A percentile compares a stretch with the other conserved stretches of the same genome.
phyloP scores from a whole-genome alignment of 1,284 basidiomycete genomes.

The Sporisorium exsertum region DNA sequence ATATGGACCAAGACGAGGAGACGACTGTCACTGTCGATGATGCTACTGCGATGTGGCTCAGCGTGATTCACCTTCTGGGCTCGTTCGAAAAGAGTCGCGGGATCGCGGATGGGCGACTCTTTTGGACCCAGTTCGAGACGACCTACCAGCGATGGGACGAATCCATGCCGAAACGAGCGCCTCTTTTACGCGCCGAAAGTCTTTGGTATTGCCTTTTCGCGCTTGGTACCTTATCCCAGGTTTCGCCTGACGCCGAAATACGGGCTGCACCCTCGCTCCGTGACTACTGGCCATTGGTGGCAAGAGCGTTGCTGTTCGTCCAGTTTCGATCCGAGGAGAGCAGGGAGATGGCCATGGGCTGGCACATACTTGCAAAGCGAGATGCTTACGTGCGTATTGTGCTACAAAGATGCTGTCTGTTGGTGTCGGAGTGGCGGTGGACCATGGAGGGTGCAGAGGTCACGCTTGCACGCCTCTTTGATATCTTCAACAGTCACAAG shows the following conservation, averaged over 20 bases:
- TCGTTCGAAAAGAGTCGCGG: constrained; percentile 36
- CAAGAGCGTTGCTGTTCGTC: constrained; percentile 32
- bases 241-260: constrained; percentile 75
- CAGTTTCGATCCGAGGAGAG: constrained; percentile 75
- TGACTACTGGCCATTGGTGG: constrained; percentile 77
- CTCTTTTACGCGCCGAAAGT: constrained; percentile 71
- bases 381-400: constrained; percentile 83
- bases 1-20: constrained; percentile 57
- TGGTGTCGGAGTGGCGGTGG: constrained; percentile 83
- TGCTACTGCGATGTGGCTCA: constrained; percentile 81
- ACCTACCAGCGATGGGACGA: constrained; percentile 51
- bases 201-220: constrained; percentile 81
- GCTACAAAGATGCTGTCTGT: constrained; percentile 78
- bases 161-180: constrained; percentile 72
- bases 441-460: constrained; percentile 72
- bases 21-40: constrained; percentile 64
- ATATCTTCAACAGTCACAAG: constrained; percentile 83
- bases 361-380: constrained; percentile 74
- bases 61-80: constrained; percentile 75
- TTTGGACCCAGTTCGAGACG: constrained; percentile 53
- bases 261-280: constrained; percentile 73
- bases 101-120: constrained; percentile 25
- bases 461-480: constrained; percentile 78
- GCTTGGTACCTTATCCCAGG: constrained; percentile 82
- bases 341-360: constrained; percentile 72